A percentile compares a stretch with the other conserved stretches of the same genome.
Conservation (phyloP, 129 eudicot genomes). For the Chrysanthemum lavandulifolium region DNA sequence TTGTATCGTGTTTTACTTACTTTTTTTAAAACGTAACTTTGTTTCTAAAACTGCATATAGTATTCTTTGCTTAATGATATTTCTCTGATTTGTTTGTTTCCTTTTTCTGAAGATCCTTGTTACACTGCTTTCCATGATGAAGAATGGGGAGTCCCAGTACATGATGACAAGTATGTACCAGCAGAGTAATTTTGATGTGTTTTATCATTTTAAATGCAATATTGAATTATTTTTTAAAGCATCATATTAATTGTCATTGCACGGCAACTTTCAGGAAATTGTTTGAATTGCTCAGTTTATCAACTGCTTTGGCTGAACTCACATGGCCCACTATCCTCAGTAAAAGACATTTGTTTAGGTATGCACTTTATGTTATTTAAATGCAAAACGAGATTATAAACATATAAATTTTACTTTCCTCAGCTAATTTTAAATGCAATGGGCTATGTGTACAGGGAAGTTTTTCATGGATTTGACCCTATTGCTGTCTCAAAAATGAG, state of each 20-base stretch:
- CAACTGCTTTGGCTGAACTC: slow-evolving; percentile 85
- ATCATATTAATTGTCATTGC: neutral
- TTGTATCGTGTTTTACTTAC: neutral
- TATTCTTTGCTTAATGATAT: neutral
- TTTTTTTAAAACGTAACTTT: neutral
- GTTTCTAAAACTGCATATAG: neutral
- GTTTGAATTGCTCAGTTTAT: slow-evolving; percentile 82
- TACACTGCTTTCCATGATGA: slow-evolving; percentile 7
- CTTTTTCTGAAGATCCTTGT: neutral
- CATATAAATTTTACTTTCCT: neutral
- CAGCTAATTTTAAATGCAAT: slow-evolving; percentile 21
- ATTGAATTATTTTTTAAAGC: neutral
- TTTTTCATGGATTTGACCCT: slow-evolving; percentile 79
- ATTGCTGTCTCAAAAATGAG: slow-evolving; percentile 63
- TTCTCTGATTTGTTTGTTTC: neutral
- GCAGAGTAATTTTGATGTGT: neutral
- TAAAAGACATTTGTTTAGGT: slow-evolving; percentile 79
- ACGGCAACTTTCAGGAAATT: slow-evolving; percentile 58
- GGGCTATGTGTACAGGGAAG: slow-evolving; percentile 55
- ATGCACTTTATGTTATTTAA: slow-evolving; percentile 13
- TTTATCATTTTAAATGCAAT: neutral
- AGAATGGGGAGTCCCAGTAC: slow-evolving; percentile 22
- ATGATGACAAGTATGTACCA: slow-evolving; percentile 45
- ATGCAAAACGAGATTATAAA: neutral
- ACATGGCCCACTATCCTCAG: slow-evolving; percentile 86